phyloP scores from a whole-genome alignment of 2,329 filamentous ascomycete genomes.

The Fusarium zealandicum region DNA sequence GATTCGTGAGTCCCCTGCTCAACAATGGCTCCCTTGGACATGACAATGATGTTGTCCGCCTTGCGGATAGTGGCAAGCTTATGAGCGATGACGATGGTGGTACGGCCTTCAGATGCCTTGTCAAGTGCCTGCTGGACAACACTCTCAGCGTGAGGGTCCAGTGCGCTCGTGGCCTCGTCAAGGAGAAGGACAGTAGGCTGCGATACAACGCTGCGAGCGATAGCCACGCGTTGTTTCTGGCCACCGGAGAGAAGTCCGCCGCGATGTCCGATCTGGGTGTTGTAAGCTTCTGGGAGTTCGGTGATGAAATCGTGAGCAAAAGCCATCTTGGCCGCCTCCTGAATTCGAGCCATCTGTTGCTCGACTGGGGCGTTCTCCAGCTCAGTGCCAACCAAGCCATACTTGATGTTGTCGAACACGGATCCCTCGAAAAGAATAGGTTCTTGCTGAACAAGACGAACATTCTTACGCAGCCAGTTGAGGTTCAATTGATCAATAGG shows the following conservation, averaged over 20 bases:
- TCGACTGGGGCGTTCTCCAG: constrained; percentile 50
- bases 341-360: constrained; percentile 52
- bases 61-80: constrained; percentile 52
- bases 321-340: constrained; percentile 56
- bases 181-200: constrained; percentile 67
- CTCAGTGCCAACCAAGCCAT: constrained; percentile 55
- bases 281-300: constrained; percentile 54
- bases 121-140: constrained; percentile 63
- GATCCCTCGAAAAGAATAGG: constrained; percentile 55
- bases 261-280: constrained; percentile 67
- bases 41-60: constrained; percentile 45
- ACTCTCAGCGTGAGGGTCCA: constrained; percentile 51
- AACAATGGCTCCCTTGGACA: constrained; percentile 38
- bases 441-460: constrained; percentile 52
- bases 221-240: constrained; percentile 70
- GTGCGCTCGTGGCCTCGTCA: constrained; percentile 70
- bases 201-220: constrained; percentile 68
- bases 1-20: constrained; percentile 53
- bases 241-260: constrained; percentile 72
- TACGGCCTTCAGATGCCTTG: constrained; percentile 60
- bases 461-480: constrained; percentile 49
- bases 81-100: constrained; percentile 70
- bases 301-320: constrained; percentile 61
- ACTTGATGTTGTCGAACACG: constrained; percentile 63
- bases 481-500: constrained; percentile 47